These are phyloP conservation scores for Strigomonas culicis DNA, from an alignment of 208 protist species.

Conservation along the genomic window DNA sequence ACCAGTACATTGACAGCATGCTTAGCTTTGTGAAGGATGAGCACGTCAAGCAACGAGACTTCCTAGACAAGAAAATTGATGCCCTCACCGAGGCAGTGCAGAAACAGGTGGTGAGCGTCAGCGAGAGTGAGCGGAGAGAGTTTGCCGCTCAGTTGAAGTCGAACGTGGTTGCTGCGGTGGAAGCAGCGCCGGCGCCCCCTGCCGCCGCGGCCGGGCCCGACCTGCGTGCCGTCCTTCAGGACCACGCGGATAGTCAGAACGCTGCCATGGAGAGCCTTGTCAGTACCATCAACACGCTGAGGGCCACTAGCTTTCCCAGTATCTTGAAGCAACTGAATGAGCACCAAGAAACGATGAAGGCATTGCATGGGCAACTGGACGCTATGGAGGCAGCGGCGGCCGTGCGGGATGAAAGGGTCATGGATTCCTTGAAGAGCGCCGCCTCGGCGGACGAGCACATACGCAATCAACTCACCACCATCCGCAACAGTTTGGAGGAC, in stretches of 20 bases:
- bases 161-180: background rate
- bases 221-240: background rate
- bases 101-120: background rate
- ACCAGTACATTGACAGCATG: slow-evolving; percentile 74
- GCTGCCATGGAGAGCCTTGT: no score
- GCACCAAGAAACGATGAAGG: slow-evolving; percentile 4
- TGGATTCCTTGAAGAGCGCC: background rate
- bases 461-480: background rate
- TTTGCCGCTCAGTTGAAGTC: background rate
- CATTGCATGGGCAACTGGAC: background rate
- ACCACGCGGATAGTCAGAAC: background rate
- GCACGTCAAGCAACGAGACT: background rate
- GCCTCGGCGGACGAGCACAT: background rate
- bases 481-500: slow-evolving; percentile 14
- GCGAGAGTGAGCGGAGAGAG: background rate
- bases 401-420: background rate
- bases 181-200: background rate
- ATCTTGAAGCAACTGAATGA: slow-evolving; percentile 16
- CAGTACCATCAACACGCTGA: background rate
- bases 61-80: background rate
- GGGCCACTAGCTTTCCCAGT: no score
- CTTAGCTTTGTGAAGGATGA: slow-evolving; percentile 41
- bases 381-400: slow-evolving; percentile 1
- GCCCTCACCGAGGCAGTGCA: background rate
- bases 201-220: no score